phyloP scores from a whole-genome alignment of 2,329 filamentous ascomycete genomes.

The Cladosporium austrohemisphaericum region DNA sequence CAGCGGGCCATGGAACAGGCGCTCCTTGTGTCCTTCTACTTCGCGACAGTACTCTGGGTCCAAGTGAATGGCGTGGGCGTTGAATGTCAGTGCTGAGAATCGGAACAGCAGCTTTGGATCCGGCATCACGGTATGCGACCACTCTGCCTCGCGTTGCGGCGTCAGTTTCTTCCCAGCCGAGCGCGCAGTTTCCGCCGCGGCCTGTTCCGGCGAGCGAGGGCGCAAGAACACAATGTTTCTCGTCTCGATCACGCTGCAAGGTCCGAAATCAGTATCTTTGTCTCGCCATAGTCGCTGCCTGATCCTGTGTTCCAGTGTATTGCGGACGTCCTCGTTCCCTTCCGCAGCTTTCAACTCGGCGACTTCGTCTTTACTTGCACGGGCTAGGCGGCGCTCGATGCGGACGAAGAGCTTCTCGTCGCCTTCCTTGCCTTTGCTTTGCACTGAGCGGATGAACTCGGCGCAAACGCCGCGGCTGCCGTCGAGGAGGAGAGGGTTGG shows the following conservation, averaged over 20 bases:
- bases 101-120: conserved; percentile 74
- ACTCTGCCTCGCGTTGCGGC: conserved; percentile 50
- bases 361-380: conserved; percentile 26
- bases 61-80: conserved; percentile 87
- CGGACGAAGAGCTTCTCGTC: conserved; percentile 58
- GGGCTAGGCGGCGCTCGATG: conserved; percentile 52
- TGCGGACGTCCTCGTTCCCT: conserved; percentile 34
- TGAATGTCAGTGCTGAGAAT: conserved; percentile 87
- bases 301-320: conserved; percentile 34
- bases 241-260: conserved; percentile 52
- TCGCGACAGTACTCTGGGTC: conserved; percentile 66
- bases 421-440: conserved; percentile 48
- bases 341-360: conserved; percentile 34
- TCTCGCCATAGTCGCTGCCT: conserved; percentile 43
- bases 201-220: conserved; percentile 41
- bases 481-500: conserved; percentile 32
- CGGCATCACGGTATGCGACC: conserved; percentile 60
- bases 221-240: conserved; percentile 63
- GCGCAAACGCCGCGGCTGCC: conserved; percentile 41
- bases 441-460: conserved; percentile 47
- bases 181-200: conserved; percentile 29
- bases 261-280: conserved; percentile 40
- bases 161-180: conserved; percentile 31
- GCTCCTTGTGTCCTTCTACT: conserved; percentile 68
- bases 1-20: conserved; percentile 85